phyloP scores from a whole-genome alignment of 2,329 filamentous ascomycete genomes.

The Aspergillus sp. region DNA sequence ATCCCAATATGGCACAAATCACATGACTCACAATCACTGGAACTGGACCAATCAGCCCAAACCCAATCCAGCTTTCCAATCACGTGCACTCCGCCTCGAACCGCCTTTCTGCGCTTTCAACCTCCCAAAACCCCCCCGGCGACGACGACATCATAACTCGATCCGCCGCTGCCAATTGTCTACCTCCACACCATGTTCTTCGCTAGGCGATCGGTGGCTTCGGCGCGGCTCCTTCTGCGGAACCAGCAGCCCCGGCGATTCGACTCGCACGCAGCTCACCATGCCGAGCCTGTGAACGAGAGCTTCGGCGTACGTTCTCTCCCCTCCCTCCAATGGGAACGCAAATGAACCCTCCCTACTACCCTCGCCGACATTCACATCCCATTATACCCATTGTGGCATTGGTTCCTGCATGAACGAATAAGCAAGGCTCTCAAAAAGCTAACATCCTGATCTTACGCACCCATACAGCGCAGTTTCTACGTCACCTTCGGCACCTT shows the following conservation, averaged over 20 bases:
- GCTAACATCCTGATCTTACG: slow-evolving; percentile 21
- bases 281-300: slow-evolving; percentile 48
- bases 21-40: no score
- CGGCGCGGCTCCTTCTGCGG: slow-evolving; percentile 41
- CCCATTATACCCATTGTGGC: background rate
- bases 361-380: background rate
- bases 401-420: slow-evolving; percentile 1
- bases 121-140: slow-evolving; percentile 20
- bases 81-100: slow-evolving; percentile 20
- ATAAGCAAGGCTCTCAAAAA: background rate
- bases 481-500: slow-evolving; percentile 49
- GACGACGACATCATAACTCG: slow-evolving; percentile 33
- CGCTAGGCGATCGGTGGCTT: slow-evolving; percentile 43
- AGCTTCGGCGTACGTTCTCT: slow-evolving; percentile 46
- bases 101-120: slow-evolving; percentile 19
- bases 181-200: slow-evolving; percentile 42
- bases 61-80: background rate
- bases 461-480: slow-evolving; percentile 46
- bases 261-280: slow-evolving; percentile 45
- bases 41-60: slow-evolving; percentile 10
- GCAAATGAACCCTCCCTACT: background rate
- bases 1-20: background rate
- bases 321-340: slow-evolving; percentile 14
- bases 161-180: slow-evolving; percentile 33
- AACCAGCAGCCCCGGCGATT: slow-evolving; percentile 47